Percentiles rank a stretch among this genome's conserved stretches.
Conservation (phyloP, 768 basidiomycete species). For the Chiua virens region DNA sequence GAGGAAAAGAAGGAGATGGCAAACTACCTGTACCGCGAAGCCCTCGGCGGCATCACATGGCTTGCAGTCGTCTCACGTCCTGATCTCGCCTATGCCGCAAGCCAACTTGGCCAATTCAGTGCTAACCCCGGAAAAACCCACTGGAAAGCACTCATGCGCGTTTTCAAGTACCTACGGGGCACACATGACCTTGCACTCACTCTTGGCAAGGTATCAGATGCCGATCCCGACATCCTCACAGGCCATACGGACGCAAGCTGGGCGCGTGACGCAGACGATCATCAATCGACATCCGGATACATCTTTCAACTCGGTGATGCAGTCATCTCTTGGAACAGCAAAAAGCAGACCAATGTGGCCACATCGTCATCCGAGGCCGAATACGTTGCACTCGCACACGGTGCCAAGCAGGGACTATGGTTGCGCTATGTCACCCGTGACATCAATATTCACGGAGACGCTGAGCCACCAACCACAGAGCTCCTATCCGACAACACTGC, state of each 20-base stretch:
- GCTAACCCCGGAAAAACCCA: constrained; percentile 3
- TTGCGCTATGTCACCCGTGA: neutral
- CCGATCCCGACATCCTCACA: constrained; percentile 29
- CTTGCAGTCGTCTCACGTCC: neutral
- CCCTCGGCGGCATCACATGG: constrained; percentile 3
- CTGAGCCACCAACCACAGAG: too few relatives aligned
- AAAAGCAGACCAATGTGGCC: constrained; percentile 34
- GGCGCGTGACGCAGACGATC: too few relatives aligned
- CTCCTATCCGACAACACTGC: constrained; percentile 36
- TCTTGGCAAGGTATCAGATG: neutral
- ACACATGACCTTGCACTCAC: neutral
- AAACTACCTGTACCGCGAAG: neutral
- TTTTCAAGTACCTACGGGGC: constrained; percentile 11
- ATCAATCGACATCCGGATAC: too few relatives aligned
- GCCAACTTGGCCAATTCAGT: constrained; percentile 1
- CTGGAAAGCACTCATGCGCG: constrained; percentile 14
- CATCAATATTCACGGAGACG: too few relatives aligned
- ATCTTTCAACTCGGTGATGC: too few relatives aligned
- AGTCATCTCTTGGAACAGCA: constrained; percentile 28
- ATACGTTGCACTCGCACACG: constrained; percentile 34
- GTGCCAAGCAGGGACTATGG: constrained; percentile 19
- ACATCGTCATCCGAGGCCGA: constrained; percentile 40
- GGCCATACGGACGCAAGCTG: too few relatives aligned
- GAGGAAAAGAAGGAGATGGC: neutral
- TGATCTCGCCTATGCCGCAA: neutral